Evolutionary conservation across 2,329 filamentous ascomycete genomes (phyloP).

Genomic region (Emydomyces testavorans): DNA sequence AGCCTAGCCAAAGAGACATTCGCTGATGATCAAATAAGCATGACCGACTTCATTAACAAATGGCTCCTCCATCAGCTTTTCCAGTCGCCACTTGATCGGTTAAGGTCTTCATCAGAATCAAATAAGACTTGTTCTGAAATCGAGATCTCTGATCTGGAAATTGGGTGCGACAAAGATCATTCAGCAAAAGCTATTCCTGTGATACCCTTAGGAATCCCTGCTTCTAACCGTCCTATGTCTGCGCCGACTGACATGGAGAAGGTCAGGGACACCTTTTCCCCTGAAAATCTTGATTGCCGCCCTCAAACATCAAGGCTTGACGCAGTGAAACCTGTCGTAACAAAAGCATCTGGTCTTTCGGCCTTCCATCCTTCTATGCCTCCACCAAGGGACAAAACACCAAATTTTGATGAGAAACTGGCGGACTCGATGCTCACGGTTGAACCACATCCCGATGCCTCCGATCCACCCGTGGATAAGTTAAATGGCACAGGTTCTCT

Average conservation of each 20-base stretch:
- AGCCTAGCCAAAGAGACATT: neutral
- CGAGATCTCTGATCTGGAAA: neutral
- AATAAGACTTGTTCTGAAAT: slow-evolving; percentile 13
- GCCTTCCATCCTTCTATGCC: neutral
- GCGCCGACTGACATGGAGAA: neutral
- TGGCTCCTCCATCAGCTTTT: slow-evolving; percentile 26
- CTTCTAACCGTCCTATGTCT: neutral
- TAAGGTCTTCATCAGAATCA: slow-evolving; percentile 20
- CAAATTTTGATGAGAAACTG: neutral
- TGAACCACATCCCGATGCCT: neutral
- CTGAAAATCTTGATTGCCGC: neutral
- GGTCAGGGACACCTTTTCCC: neutral
- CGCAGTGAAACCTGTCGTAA: neutral
- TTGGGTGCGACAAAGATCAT: neutral
- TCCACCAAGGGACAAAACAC: neutral
- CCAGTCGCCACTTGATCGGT: slow-evolving; percentile 21
- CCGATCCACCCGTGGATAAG: neutral
- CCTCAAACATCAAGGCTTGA: neutral
- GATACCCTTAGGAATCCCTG: neutral
- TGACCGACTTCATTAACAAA: slow-evolving; percentile 21
- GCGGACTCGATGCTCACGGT: neutral
- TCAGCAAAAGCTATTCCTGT: neutral
- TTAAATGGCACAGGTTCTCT: neutral
- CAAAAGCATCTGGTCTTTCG: neutral
- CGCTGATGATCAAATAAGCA: slow-evolving; percentile 14